A percentile compares a stretch with the other conserved stretches of the same genome.
These are phyloP conservation scores for Dianthus caryophyllus DNA, from an alignment of 148 eudicot species.

Conservation along the genomic window DNA sequence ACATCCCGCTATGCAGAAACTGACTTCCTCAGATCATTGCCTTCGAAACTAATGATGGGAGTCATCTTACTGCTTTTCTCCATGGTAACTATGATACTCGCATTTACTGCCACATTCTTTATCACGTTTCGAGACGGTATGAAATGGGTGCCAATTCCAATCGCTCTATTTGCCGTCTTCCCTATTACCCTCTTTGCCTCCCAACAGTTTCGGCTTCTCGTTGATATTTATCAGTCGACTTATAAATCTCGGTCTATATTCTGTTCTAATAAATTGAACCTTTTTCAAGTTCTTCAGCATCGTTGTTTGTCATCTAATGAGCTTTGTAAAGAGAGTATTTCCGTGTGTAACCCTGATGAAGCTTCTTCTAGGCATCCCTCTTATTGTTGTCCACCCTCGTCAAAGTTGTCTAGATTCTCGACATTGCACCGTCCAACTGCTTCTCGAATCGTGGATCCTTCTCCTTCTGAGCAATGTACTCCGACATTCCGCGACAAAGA, in stretches of 20 bases:
- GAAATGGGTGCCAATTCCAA: constrained; percentile 24
- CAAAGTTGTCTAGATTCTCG: background rate
- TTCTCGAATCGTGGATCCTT: constrained; percentile 21
- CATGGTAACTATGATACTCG: constrained; percentile 32
- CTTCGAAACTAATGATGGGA: constrained; percentile 28
- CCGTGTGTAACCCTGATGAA: background rate
- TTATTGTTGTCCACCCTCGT: background rate
- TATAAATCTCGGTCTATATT: constrained; percentile 16
- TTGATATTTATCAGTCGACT: constrained; percentile 19
- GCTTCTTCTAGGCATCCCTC: constrained; percentile 2
- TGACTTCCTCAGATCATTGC: constrained; percentile 32
- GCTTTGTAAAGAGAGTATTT: background rate
- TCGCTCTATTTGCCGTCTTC: constrained; percentile 20
- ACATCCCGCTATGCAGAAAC: constrained; percentile 30
- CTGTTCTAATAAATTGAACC: constrained; percentile 7
- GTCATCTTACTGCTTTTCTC: constrained; percentile 27
- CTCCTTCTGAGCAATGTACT: too few species aligned
- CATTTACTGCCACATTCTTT: constrained; percentile 25
- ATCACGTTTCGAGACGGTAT: constrained; percentile 21
- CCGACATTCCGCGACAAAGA: too few species aligned
- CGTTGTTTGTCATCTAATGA: background rate
- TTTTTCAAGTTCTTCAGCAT: constrained; percentile 4
- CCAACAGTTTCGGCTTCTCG: constrained; percentile 23
- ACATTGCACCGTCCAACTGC: constrained; percentile 19
- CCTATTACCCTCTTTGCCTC: constrained; percentile 27